Percentiles rank a stretch among this genome's conserved stretches.
Conservation (phyloP, 257 asterid genomes). For the Solanum stenotomum region DNA sequence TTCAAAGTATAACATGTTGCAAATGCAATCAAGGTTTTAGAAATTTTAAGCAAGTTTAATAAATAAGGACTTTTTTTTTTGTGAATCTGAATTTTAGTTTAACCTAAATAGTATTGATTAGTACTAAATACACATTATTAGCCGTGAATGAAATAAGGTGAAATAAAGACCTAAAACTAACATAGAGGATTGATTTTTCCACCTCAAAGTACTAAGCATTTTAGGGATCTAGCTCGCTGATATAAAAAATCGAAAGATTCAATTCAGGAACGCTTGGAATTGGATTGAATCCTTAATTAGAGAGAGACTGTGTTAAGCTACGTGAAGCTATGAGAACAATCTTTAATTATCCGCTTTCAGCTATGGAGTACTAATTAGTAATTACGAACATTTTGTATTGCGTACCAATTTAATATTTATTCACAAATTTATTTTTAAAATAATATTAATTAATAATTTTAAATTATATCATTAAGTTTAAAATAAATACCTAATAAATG, state of each 20-base stretch:
- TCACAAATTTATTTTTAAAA: background rate
- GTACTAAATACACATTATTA: background rate
- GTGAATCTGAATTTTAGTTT: background rate
- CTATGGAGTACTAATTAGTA: too few species aligned
- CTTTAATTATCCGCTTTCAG: too few species aligned
- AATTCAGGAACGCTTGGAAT: rapidly evolving
- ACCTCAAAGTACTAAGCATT: background rate
- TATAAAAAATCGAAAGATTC: background rate
- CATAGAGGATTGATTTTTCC: background rate
- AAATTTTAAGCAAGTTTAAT: background rate
- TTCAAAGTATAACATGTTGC: background rate
- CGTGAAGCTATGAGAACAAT: background rate
- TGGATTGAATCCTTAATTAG: background rate
- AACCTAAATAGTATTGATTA: background rate
- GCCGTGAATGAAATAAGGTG: background rate
- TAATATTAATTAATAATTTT: too few species aligned
- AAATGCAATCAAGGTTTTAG: background rate
- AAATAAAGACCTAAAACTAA: background rate
- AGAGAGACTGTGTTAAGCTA: background rate
- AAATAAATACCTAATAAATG: too few species aligned
- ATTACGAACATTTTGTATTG: too few species aligned
- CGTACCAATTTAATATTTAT: too few species aligned
- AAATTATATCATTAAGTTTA: background rate
- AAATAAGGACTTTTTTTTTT: too few species aligned
- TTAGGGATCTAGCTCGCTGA: background rate